These are phyloP conservation scores for Phytophthora idaei DNA, from an alignment of 352 stramenopile species.

Conservation along the genomic window DNA sequence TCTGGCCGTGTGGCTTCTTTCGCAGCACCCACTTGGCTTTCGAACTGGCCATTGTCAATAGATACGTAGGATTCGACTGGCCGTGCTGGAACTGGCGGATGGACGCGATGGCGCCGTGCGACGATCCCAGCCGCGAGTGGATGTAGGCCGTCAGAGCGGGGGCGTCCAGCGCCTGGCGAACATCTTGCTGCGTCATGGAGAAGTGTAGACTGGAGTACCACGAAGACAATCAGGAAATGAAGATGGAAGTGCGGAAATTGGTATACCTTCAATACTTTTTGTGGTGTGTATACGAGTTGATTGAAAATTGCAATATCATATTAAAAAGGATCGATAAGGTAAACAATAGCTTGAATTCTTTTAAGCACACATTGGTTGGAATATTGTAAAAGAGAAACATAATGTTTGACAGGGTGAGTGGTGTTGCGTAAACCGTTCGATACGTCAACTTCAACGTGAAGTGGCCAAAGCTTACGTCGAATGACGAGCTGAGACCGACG, in stretches of 20 bases:
- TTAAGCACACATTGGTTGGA: not conserved
- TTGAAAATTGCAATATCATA: not conserved
- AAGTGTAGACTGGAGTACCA: constrained; percentile 9
- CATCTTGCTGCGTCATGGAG: constrained; percentile 54
- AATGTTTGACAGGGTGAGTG: not conserved
- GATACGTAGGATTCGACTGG: constrained; percentile 90
- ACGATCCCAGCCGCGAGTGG: constrained; percentile 49
- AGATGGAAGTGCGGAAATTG: not conserved
- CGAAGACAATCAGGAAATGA: constrained; percentile 25
- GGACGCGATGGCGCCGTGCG: constrained; percentile 57
- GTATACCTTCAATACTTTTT: not conserved
- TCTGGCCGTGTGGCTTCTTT: constrained; percentile 84
- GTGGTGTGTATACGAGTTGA: not conserved
- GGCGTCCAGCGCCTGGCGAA: constrained; percentile 63
- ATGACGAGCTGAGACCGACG: constrained; percentile 13
- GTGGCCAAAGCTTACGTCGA: constrained; percentile 27
- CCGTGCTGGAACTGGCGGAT: constrained; percentile 87
- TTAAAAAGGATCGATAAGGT: not conserved
- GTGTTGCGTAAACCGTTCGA: constrained; percentile 29
- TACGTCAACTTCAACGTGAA: constrained; percentile 24
- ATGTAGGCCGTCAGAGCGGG: constrained; percentile 55
- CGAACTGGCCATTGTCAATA: constrained; percentile 63
- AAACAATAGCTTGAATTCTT: not conserved
- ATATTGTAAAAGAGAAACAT: not conserved
- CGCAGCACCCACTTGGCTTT: constrained; percentile 76